These are phyloP conservation scores for Xylaria sp. DNA, from an alignment of 2,329 filamentous ascomycete genomes.

Conservation along the genomic window DNA sequence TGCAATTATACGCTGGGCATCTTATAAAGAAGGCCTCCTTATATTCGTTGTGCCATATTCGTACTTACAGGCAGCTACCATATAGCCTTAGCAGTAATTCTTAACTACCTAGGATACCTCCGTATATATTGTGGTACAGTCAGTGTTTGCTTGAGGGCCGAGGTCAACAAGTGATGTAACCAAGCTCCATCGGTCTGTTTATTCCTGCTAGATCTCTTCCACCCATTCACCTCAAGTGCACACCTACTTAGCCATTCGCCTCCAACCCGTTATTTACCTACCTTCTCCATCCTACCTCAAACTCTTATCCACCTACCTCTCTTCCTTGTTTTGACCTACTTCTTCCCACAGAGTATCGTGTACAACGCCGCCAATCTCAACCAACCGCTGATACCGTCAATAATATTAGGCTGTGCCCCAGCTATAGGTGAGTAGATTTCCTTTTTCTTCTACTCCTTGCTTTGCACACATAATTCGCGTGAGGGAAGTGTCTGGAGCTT, in stretches of 20 bases:
- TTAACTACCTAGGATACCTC: not conserved
- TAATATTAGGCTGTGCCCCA: not conserved
- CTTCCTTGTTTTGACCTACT: not conserved
- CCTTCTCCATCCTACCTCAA: not conserved
- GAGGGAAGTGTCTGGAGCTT: not conserved
- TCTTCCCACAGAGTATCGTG: not conserved
- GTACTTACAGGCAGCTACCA: not conserved
- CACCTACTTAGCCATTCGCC: not conserved
- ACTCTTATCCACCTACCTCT: not conserved
- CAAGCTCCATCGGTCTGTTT: not conserved
- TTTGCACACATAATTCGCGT: not conserved
- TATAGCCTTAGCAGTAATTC: not conserved
- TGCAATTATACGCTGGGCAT: too few relatives aligned
- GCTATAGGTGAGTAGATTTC: conserved; percentile 3
- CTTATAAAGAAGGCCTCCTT: not conserved
- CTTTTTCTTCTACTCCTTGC: not conserved
- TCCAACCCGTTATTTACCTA: not conserved
- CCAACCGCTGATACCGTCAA: not conserved
- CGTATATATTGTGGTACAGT: too few relatives aligned
- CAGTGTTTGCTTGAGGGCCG: not conserved
- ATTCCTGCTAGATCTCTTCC: not conserved
- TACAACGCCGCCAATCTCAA: not conserved
- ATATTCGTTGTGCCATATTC: not conserved
- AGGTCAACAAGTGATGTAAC: not conserved
- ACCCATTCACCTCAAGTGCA: not conserved